phyloP scores from a whole-genome alignment of 768 basidiomycete genomes.

The Calocera cornea region DNA sequence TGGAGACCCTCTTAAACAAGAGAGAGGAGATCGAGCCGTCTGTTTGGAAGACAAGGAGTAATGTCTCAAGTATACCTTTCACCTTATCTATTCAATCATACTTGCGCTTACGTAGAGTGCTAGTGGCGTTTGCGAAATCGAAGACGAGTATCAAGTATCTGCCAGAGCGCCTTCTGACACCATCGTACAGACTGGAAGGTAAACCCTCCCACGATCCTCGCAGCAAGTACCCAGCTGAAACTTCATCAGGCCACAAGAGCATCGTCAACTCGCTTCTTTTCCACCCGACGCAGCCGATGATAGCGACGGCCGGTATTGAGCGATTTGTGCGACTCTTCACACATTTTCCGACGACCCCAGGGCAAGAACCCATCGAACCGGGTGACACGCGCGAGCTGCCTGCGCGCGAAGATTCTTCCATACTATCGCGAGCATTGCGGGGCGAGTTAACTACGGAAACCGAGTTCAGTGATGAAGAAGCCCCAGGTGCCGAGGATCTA shows the following conservation, averaged over 20 bases:
- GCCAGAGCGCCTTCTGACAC: slow-evolving; percentile 50
- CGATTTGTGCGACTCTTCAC: slow-evolving; percentile 55
- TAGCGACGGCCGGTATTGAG: slow-evolving; percentile 64
- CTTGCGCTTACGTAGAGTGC: slow-evolving; percentile 10
- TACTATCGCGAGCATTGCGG: background rate
- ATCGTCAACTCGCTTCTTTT: slow-evolving; percentile 64
- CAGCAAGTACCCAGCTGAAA: background rate
- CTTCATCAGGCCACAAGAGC: slow-evolving; percentile 47
- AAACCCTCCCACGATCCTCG: slow-evolving; percentile 4
- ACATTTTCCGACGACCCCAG: slow-evolving; percentile 32
- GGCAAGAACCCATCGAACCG: background rate
- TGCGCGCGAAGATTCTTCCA: background rate
- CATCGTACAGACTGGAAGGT: slow-evolving; percentile 50
- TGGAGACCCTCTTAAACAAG: slow-evolving; percentile 30
- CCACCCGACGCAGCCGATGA: slow-evolving; percentile 54
- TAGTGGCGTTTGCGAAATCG: slow-evolving; percentile 36
- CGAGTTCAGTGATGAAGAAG: background rate
- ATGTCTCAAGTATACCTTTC: slow-evolving; percentile 31
- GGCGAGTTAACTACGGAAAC: background rate
- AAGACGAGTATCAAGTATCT: slow-evolving; percentile 27
- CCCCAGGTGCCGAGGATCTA: background rate
- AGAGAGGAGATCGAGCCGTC: slow-evolving; percentile 32
- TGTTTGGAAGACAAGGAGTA: slow-evolving; percentile 20
- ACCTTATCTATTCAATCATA: slow-evolving; percentile 26
- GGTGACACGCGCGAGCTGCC: background rate